Conservation (phyloP, 23 red algal genomes). For the Gracilaria domingensis region DNA sequence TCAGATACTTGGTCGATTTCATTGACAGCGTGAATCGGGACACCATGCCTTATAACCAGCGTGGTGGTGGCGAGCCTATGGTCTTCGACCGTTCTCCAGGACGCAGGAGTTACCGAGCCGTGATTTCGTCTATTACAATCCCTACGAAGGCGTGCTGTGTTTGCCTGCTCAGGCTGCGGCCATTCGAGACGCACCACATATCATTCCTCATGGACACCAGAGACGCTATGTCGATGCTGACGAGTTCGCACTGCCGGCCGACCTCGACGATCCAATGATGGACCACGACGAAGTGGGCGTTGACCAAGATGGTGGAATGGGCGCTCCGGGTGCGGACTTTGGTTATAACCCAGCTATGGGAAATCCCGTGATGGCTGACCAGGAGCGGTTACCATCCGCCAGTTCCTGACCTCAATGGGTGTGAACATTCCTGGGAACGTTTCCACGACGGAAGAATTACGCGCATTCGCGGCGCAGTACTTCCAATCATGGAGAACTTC, state of each 20-base stretch:
- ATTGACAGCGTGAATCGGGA: conserved; percentile 10
- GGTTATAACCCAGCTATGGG: neutral
- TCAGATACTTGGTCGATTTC: neutral
- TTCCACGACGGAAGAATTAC: neutral
- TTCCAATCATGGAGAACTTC: too few relatives aligned
- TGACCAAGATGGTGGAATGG: neutral
- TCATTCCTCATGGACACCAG: neutral
- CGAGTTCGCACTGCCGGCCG: neutral
- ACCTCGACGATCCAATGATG: neutral
- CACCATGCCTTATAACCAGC: neutral
- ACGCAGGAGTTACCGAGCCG: neutral
- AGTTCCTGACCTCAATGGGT: neutral
- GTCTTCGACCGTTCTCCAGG: neutral
- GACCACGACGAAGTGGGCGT: neutral
- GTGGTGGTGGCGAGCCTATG: neutral
- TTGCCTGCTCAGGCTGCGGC: neutral
- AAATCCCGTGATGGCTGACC: neutral
- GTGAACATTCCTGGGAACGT: neutral
- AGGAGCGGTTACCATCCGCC: neutral
- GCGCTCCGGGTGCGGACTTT: neutral
- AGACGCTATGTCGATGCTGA: neutral
- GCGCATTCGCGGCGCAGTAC: neutral
- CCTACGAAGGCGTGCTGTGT: neutral
- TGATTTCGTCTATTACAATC: conserved; percentile 12
- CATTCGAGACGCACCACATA: neutral